phyloP scores from a whole-genome alignment of 257 asterid genomes.

The Solanum stenotomum region DNA sequence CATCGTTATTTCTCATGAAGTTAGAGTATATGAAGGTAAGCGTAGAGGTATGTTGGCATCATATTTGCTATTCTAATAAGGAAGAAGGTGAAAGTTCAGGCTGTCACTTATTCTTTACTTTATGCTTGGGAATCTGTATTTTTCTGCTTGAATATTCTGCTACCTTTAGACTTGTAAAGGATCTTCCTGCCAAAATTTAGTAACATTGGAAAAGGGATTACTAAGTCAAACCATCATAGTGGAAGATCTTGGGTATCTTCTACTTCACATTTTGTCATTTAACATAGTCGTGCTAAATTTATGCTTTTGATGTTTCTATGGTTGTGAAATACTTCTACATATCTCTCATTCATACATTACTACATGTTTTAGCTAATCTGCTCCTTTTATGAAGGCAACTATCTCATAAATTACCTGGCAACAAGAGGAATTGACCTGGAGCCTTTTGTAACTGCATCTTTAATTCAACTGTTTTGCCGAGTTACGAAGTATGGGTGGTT shows the following conservation, averaged over 20 bases:
- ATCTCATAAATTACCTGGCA: constrained; percentile 91
- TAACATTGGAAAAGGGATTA: neutral
- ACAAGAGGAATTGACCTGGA: constrained; percentile 95
- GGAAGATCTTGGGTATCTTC: neutral
- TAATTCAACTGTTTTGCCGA: constrained; percentile 85
- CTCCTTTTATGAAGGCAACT: constrained; percentile 79
- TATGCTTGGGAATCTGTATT: neutral
- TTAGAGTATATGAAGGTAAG: neutral
- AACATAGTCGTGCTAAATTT: neutral
- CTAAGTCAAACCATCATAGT: neutral
- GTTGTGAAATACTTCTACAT: neutral
- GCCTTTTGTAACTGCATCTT: constrained; percentile 84
- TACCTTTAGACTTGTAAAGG: neutral
- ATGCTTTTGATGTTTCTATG: neutral
- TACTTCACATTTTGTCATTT: neutral
- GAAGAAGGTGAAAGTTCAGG: neutral
- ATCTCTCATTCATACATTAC: neutral
- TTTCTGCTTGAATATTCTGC: neutral
- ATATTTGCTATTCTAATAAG: neutral
- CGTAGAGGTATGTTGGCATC: neutral
- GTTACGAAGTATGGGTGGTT: constrained; percentile 98
- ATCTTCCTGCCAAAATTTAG: neutral
- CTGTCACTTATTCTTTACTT: neutral
- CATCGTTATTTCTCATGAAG: neutral
- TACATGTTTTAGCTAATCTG: constrained; percentile 17